Percentiles rank a stretch among this genome's conserved stretches.
Evolutionary conservation across 2,329 filamentous ascomycete species (phyloP).

Genomic region (Botryotinia narcissicola): DNA sequence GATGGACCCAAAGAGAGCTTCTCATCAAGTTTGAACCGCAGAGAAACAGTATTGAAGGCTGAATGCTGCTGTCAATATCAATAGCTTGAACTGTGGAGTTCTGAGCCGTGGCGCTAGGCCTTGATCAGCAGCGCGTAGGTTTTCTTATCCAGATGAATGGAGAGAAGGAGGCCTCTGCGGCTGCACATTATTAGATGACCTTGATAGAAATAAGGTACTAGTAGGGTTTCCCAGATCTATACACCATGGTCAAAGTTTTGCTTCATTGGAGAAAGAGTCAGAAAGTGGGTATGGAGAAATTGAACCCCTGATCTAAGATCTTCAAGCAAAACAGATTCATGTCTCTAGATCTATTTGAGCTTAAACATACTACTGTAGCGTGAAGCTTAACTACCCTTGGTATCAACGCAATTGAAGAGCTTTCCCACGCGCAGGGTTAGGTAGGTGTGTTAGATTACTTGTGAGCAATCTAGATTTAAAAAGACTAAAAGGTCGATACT

Average conservation of each 20-base stretch:
- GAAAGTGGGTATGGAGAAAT: not conserved
- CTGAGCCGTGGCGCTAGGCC: not conserved
- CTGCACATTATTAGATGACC: not conserved
- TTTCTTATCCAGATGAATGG: not conserved
- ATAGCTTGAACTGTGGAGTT: slow-evolving; percentile 1
- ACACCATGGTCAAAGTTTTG: not conserved
- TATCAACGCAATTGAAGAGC: not conserved
- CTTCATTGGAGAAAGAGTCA: not conserved
- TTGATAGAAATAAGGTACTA: not conserved
- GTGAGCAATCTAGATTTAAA: slow-evolving; percentile 3
- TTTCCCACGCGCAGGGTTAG: not conserved
- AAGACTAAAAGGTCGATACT: not conserved
- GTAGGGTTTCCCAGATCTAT: not conserved
- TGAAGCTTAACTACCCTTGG: not conserved
- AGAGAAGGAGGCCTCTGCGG: not conserved
- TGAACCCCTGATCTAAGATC: not conserved
- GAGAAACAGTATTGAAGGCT: not conserved
- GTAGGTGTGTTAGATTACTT: not conserved
- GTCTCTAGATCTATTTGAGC: not conserved
- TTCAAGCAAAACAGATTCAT: not conserved
- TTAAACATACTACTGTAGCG: not conserved
- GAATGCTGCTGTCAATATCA: slow-evolving; percentile 4
- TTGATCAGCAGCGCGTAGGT: not conserved
- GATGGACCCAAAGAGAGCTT: not conserved
- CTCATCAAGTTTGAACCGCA: not conserved